A percentile compares a stretch with the other conserved stretches of the same genome.
These are phyloP conservation scores for Datura wrightii DNA, from an alignment of 257 asterid species.

Conservation along the genomic window DNA sequence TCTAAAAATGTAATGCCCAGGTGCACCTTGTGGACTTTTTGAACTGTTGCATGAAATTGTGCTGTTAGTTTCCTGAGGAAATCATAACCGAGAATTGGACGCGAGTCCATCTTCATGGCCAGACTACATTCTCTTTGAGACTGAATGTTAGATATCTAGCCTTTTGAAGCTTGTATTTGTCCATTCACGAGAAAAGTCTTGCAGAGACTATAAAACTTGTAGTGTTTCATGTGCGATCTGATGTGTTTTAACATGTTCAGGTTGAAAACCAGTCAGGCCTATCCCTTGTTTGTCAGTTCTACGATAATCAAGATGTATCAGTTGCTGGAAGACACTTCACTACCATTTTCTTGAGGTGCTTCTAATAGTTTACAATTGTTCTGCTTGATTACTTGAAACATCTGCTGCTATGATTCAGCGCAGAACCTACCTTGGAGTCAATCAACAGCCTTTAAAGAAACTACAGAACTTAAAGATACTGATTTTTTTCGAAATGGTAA, in stretches of 20 bases:
- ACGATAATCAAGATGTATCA: constrained; percentile 70
- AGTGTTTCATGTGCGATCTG: constrained; percentile 31
- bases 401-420: constrained; percentile 10
- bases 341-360: constrained; percentile 70
- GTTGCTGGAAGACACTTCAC: constrained; percentile 67
- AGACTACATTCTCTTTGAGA: constrained; percentile 1
- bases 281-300: constrained; percentile 77
- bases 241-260: constrained; percentile 55
- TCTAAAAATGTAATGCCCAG: not conserved
- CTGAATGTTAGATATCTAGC: constrained; percentile 4
- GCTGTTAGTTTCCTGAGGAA: constrained; percentile 6
- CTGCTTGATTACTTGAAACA: constrained; percentile 24
- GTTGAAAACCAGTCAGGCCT: constrained; percentile 76
- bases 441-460: not conserved
- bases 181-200: constrained; percentile 9
- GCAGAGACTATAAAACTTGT: not conserved
- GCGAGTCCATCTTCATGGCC: not conserved
- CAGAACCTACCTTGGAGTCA: not conserved
- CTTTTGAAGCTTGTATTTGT: constrained; percentile 20
- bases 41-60: not conserved
- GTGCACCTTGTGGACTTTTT: constrained; percentile 1
- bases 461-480: not conserved
- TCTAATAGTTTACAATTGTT: constrained; percentile 23
- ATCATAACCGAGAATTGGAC: not conserved
- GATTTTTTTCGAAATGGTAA: not conserved